A percentile compares a stretch with the other conserved stretches of the same genome.
Evolutionary conservation across 2,329 filamentous ascomycete genomes (phyloP).

Genomic region (Periconia macrospinosa): DNA sequence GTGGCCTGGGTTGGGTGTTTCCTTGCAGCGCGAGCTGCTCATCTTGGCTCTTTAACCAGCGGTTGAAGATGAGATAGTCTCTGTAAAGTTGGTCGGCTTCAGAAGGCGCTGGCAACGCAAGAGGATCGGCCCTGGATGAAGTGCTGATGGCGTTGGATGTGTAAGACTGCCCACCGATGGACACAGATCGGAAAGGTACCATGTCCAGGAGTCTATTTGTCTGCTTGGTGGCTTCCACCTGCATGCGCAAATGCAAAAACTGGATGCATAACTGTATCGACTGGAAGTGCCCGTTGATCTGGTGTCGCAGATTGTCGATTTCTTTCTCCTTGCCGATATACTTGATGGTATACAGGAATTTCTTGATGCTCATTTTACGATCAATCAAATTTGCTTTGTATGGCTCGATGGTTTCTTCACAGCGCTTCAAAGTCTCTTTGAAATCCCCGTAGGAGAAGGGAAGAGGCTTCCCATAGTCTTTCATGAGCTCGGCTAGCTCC

Average conservation of each 20-base stretch:
- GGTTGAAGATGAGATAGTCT: slow-evolving; percentile 34
- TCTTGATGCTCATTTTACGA: slow-evolving; percentile 33
- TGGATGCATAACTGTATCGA: slow-evolving; percentile 35
- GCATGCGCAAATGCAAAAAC: slow-evolving; percentile 33
- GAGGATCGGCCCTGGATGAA: slow-evolving; percentile 15
- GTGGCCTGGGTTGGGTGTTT: slow-evolving; percentile 14
- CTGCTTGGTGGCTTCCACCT: slow-evolving; percentile 30
- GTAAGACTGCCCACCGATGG: slow-evolving; percentile 28
- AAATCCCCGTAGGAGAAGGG: slow-evolving; percentile 35
- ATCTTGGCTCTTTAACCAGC: slow-evolving; percentile 30
- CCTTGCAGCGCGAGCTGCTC: slow-evolving; percentile 26
- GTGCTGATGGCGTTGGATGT: slow-evolving; percentile 22
- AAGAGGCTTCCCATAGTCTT: slow-evolving; percentile 33
- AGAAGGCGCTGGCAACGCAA: slow-evolving; percentile 26
- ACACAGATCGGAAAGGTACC: slow-evolving; percentile 27
- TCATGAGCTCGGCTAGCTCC: slow-evolving; percentile 34
- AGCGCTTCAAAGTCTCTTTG: slow-evolving; percentile 31
- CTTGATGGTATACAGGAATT: slow-evolving; percentile 31
- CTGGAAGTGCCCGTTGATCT: slow-evolving; percentile 34
- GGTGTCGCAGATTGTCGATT: slow-evolving; percentile 29
- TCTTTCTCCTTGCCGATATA: slow-evolving; percentile 40
- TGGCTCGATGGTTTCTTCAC: slow-evolving; percentile 30
- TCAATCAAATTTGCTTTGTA: slow-evolving; percentile 35
- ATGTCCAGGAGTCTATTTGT: slow-evolving; percentile 19
- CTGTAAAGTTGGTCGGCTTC: slow-evolving; percentile 32